Conservation (phyloP, 2,329 filamentous ascomycete genomes). For the Pseudophaeomoniella oleicola region DNA sequence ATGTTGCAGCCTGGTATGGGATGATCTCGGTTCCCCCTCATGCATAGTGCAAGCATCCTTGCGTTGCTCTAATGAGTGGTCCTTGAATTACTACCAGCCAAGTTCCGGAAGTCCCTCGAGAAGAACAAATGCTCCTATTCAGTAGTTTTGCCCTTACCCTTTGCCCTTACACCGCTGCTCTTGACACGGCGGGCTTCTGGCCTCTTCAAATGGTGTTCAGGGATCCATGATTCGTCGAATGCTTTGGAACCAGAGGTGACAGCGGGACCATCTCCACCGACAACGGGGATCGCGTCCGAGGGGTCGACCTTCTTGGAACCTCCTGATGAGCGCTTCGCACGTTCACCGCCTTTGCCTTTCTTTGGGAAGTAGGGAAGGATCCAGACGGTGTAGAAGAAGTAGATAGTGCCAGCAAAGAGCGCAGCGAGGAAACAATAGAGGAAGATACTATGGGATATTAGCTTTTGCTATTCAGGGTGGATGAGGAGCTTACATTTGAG, state of each 20-base stretch:
- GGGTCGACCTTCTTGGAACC: constrained; percentile 55
- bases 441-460: constrained; percentile 57
- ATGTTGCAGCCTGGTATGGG: too few relatives aligned
- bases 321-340: constrained; percentile 43
- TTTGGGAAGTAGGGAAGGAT: constrained; percentile 87
- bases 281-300: constrained; percentile 42
- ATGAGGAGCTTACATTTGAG: constrained; percentile 62
- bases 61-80: too few relatives aligned
- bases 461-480: constrained; percentile 1
- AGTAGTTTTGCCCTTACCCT: constrained; percentile 22
- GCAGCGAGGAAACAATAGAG: constrained; percentile 81
- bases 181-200: constrained; percentile 54
- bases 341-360: constrained; percentile 35
- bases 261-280: constrained; percentile 56
- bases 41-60: too few relatives aligned
- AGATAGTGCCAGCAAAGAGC: constrained; percentile 64
- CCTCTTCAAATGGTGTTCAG: constrained; percentile 73
- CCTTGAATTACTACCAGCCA: too few relatives aligned
- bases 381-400: constrained; percentile 98
- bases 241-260: constrained; percentile 55
- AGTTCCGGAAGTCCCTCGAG: too few relatives aligned
- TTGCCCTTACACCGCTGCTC: constrained; percentile 23
- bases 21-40: too few relatives aligned
- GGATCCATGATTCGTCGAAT: constrained; percentile 92
- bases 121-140: constrained; percentile 7